A percentile compares a stretch with the other conserved stretches of the same genome.
Evolutionary conservation across 441 rosid species (phyloP).

Genomic region (Pelargonium australe): DNA sequence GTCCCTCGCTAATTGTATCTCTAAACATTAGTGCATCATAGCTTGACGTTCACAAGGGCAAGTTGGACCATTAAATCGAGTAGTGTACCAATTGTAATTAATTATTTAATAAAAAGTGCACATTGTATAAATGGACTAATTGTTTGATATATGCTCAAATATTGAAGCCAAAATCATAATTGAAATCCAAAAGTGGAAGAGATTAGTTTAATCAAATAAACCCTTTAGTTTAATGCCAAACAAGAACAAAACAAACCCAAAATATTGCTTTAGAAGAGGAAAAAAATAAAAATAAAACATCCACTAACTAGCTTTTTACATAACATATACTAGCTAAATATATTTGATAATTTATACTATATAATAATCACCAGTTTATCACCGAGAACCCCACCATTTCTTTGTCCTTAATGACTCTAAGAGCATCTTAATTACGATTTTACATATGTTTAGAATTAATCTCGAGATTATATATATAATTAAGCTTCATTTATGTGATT

Average conservation of each 20-base stretch:
- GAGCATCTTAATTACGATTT: neutral
- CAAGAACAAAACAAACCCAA: neutral
- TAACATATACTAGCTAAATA: neutral
- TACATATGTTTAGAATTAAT: neutral
- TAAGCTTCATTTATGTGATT: constrained; percentile 13
- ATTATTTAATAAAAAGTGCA: neutral
- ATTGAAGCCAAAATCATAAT: neutral
- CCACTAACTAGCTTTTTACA: neutral
- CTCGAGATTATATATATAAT: neutral
- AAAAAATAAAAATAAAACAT: neutral
- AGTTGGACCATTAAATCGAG: too few relatives aligned
- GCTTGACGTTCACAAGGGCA: too few relatives aligned
- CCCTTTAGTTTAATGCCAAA: neutral
- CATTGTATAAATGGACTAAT: neutral
- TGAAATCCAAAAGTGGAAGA: neutral
- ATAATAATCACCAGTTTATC: neutral
- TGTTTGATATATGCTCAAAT: neutral
- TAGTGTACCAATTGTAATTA: neutral
- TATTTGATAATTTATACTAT: neutral
- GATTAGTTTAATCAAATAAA: neutral
- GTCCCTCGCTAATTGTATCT: too few relatives aligned
- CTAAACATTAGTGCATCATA: too few relatives aligned
- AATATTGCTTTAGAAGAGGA: neutral
- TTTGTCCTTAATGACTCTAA: neutral
- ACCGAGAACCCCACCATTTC: neutral